Evolutionary conservation across 352 stramenopile genomes (phyloP).

Genomic region (Globisporangium rhizosaccharum): DNA sequence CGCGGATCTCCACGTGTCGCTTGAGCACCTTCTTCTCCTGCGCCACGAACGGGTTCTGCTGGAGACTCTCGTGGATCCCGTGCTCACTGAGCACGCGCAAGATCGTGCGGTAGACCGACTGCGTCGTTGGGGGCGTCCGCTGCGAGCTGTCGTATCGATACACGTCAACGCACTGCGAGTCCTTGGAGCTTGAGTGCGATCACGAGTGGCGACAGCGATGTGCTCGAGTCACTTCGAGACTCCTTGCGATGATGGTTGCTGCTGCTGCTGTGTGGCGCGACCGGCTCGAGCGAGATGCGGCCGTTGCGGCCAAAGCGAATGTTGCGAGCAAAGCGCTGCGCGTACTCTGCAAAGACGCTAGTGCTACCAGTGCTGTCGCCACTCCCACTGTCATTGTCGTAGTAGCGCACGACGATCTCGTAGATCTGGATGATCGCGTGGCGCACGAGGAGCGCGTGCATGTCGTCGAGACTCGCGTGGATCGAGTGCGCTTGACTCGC

Average conservation of each 20-base stretch:
- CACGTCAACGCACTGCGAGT: conserved; percentile 31
- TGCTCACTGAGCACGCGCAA: conserved; percentile 39
- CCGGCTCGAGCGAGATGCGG: conserved; percentile 30
- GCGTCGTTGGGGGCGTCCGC: conserved; percentile 33
- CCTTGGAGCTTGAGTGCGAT: conserved; percentile 42
- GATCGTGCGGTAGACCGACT: conserved; percentile 45
- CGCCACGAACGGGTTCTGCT: conserved; percentile 52
- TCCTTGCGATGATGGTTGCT: no score
- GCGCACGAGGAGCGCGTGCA: conserved; percentile 44
- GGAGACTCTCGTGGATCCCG: conserved; percentile 61
- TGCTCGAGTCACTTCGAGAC: background rate
- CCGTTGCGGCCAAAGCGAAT: conserved; percentile 64
- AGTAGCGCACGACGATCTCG: conserved; percentile 41
- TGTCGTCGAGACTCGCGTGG: conserved; percentile 38
- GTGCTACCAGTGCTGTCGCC: conserved; percentile 1
- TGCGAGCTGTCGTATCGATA: conserved; percentile 34
- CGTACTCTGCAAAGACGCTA: conserved; percentile 38
- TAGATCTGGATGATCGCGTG: conserved; percentile 57
- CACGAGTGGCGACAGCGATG: conserved; percentile 15
- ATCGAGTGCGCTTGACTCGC: conserved; percentile 40
- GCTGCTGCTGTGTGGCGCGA: background rate
- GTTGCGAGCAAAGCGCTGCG: conserved; percentile 39
- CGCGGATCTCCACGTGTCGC: conserved; percentile 37
- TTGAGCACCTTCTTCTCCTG: conserved; percentile 36
- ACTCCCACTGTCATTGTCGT: background rate